Conservation (phyloP, 768 basidiomycete genomes). For the Tylopilus cervinicoccineus region DNA sequence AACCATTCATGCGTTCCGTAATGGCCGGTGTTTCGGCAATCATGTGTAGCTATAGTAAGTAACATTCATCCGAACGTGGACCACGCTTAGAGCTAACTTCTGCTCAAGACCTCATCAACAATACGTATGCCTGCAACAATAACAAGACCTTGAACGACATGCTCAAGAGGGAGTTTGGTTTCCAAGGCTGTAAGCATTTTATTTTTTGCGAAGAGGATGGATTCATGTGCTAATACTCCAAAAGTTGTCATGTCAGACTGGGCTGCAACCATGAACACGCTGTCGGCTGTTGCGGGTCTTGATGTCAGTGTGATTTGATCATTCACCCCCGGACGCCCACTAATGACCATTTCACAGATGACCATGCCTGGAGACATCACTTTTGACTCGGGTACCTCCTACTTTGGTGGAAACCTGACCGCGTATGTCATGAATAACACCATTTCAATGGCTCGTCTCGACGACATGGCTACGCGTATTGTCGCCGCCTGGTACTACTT, state of each 20-base stretch:
- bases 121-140: conserved; percentile 63
- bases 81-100: conserved; percentile 3
- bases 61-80: not conserved
- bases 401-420: conserved; percentile 60
- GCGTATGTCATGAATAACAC: conserved; percentile 55
- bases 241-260: conserved; percentile 60
- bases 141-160: conserved; percentile 55
- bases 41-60: conserved; percentile 59
- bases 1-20: conserved; percentile 56
- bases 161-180: conserved; percentile 62
- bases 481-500: conserved; percentile 56
- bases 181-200: conserved; percentile 50
- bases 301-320: conserved; percentile 41
- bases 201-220: not conserved
- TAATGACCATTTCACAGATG: conserved; percentile 42
- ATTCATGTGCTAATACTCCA: not conserved
- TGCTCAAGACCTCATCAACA: conserved; percentile 46
- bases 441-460: conserved; percentile 55
- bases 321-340: not conserved
- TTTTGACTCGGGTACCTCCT: conserved; percentile 35
- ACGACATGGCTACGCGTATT: conserved; percentile 71
- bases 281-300: conserved; percentile 55
- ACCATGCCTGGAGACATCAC: conserved; percentile 67
- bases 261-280: conserved; percentile 48
- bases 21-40: conserved; percentile 62